Percentiles rank a stretch among this genome's conserved stretches.
phyloP scores from a whole-genome alignment of 2,329 filamentous ascomycete genomes.

The Clarireedia monteithiana region DNA sequence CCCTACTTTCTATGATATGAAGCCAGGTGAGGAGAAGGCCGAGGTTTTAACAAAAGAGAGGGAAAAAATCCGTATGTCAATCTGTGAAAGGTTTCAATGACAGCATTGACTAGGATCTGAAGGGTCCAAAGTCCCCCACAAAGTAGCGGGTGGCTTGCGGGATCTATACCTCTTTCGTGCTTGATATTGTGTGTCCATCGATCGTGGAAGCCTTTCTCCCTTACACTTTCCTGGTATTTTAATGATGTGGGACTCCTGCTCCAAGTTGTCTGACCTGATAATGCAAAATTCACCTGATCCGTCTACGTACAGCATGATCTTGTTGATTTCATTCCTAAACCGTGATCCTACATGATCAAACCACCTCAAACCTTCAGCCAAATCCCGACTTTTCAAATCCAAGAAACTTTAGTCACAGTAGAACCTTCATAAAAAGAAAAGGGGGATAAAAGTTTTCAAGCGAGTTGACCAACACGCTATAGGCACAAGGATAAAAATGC shows the following conservation, averaged over 20 bases:
- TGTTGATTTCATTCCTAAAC: too few species aligned
- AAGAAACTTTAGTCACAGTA: not conserved
- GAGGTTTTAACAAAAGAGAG: not conserved
- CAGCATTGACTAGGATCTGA: constrained; percentile 1
- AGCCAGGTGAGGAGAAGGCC: too few species aligned
- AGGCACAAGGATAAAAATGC: not conserved
- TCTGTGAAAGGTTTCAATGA: not conserved
- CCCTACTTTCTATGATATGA: not conserved
- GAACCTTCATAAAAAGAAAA: not conserved
- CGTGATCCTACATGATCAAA: too few species aligned
- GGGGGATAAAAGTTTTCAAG: not conserved
- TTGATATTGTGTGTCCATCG: not conserved
- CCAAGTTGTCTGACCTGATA: too few species aligned
- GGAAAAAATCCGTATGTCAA: not conserved
- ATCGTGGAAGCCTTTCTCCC: too few species aligned
- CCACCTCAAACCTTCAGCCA: too few species aligned
- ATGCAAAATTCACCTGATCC: too few species aligned
- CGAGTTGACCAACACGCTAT: not conserved
- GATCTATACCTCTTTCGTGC: not conserved
- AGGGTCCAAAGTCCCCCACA: not conserved
- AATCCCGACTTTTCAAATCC: not conserved
- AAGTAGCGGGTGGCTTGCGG: constrained; percentile 6
- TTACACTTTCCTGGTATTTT: not conserved
- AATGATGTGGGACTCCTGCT: not conserved
- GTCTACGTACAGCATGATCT: too few species aligned